Conservation (phyloP, 192 early-diverging fungal species). For the Backusella mclennaniae region DNA sequence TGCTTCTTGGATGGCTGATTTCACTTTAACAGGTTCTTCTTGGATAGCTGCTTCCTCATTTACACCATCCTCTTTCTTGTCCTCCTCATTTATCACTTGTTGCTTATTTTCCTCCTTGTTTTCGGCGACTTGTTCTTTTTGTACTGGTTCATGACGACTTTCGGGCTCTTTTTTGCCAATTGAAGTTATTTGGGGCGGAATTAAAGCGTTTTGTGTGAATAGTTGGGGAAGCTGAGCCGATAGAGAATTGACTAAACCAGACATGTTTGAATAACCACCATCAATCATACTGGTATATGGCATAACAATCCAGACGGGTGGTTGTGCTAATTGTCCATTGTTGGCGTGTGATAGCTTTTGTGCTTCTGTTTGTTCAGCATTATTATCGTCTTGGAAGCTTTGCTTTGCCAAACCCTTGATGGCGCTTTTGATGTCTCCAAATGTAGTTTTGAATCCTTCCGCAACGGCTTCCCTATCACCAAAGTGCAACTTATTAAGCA, state of each 20-base stretch:
- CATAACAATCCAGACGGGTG: slow-evolving; percentile 21
- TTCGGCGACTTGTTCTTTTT: no score
- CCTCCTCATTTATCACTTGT: background rate
- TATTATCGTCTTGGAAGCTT: background rate
- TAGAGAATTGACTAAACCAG: background rate
- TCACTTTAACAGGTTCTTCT: no score
- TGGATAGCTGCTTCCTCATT: background rate
- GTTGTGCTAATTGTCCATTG: background rate
- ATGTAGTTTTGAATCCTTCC: slow-evolving; percentile 14
- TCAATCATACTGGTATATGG: slow-evolving; percentile 14
- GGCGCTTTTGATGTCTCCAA: background rate
- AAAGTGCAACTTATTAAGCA: background rate
- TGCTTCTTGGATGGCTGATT: no score
- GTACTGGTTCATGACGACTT: background rate
- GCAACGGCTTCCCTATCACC: background rate
- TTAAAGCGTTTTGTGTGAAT: background rate
- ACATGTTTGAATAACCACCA: background rate
- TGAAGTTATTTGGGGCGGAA: no score
- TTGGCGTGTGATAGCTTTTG: background rate
- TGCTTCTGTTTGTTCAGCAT: background rate
- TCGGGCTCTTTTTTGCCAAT: background rate
- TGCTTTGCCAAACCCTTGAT: background rate
- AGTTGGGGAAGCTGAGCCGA: background rate
- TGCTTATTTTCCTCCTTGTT: no score
- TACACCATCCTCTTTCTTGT: background rate